Evolutionary conservation across 441 rosid genomes (phyloP), one percentile per base, ranked within the genome.

Genomic region (Corymbia citriodora): DNA sequence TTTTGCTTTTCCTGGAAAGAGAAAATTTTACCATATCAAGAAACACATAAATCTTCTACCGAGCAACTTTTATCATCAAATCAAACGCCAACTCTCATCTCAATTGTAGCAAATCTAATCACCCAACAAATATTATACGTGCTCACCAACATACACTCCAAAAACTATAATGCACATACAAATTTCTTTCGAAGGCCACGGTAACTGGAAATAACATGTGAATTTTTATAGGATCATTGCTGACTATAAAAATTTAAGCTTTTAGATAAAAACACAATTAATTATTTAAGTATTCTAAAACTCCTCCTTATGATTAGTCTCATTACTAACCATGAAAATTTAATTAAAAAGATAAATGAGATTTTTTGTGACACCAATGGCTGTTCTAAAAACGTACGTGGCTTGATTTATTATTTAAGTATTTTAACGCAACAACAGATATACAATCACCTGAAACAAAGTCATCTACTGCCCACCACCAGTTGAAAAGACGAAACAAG

Each of bases 1-100:
- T 90, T 93, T 91, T 10, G n/a, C 50, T 40, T 70, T 55, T 54
- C 88, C 92, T 89, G 89, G 16, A 88, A 86, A 83, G 68, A 72
- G 36, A 36, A 49, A 15, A 52, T 13, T 25, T 45, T 45, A 79
- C 85, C 85, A 79, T 45, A 23, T 79, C 52, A 79, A 45, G n/a
- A 45, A 79, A 40, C 53, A 79, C 85, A 23, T 18, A 23, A 36
- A 10, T 45, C 85, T 23, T 40, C 52, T 23, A 45, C 10, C 18
- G 6, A 27, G 85, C 18, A 79, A 14, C n/a, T 23, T 9, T 2
- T 13, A 79, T 45, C 85, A 48, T 79, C 18, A 23, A 79, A 79
- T 25, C 85, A 23, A 79, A 7, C 85, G 85, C 52, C 85, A 10
- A 23, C n/a, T 40, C 85, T 15, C 85, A 45, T 79, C 52, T 45